Evolutionary conservation across 2,329 filamentous ascomycete genomes (phyloP), one percentile per base, ranked within the genome.

Genomic region (Huntiella savannae): DNA sequence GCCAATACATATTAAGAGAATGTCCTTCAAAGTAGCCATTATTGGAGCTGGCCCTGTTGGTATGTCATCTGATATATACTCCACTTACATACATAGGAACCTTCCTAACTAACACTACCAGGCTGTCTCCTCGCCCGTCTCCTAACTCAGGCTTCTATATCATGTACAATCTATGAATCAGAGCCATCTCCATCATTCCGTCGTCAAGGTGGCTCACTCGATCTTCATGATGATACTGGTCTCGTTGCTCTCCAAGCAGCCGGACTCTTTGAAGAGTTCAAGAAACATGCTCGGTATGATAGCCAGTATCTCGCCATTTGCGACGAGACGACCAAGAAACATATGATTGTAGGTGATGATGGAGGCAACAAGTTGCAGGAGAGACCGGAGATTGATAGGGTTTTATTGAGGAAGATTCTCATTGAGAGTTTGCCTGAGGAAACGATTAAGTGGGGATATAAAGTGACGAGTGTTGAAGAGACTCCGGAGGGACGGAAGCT

Each of bases 351-450:
- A 11, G 51, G 48, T 33, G 34, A 40, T 42, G 42, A 60, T 4
- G 56, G 58, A n/a, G 54, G 58, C 40, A 51, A 62, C 15, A 33
- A 32, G 22, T 8, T 40, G 1, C 55, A 55, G 39, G 60, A 64
- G 47, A 60, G 65, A 5, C 69, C 69, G 0, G 71, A 74, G 54
- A 74, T 75, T 50, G 70, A 75, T 55, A 65, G 70, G 13, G 52
- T 58, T 4, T 56, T 59, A 16, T 59, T 73, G 12, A 59, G 65
- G 5, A 53, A 62, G 39, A 57, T 73, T 3, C 57, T 73, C 6
- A 55, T 63, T 13, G 58, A 65, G 17, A 66, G 66, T 2, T 58
- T 71, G 7, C 62, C 70, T 0, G 54, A 59, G 5, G 62, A 56
- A 4, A 65, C 57, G 47, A 63, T 73, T 37, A 56, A 59, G 47